Conservation (phyloP, 2,329 filamentous ascomycete genomes). For the Trichoderma lentiforme region DNA sequence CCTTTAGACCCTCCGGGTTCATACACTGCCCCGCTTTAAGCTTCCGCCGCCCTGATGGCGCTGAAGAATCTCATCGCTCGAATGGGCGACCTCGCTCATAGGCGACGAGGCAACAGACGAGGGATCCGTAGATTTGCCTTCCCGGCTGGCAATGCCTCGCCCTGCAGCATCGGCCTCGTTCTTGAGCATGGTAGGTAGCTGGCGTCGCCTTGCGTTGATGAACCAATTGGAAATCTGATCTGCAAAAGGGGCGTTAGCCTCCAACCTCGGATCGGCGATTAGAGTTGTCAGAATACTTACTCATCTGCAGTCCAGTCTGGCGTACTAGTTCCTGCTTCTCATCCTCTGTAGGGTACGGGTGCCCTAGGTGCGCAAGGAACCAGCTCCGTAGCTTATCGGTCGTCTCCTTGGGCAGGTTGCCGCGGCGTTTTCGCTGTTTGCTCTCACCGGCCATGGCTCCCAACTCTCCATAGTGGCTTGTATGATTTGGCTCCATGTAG, state of each 20-base stretch:
- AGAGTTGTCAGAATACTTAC: constrained; percentile 43
- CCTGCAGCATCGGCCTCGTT: constrained; percentile 46
- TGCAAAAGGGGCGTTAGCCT: constrained; percentile 30
- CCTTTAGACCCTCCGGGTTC: constrained; percentile 14
- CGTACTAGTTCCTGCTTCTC: constrained; percentile 80
- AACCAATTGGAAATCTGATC: constrained; percentile 78
- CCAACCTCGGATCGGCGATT: neutral
- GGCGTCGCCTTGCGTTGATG: constrained; percentile 70
- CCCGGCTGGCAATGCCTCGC: constrained; percentile 22
- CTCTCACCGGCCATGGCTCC: constrained; percentile 43
- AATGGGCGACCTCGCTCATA: constrained; percentile 44
- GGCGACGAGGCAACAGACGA: neutral
- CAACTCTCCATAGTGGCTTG: constrained; percentile 38
- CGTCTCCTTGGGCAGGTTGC: constrained; percentile 86
- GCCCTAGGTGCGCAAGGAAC: constrained; percentile 73
- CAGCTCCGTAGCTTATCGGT: constrained; percentile 78
- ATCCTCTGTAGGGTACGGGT: constrained; percentile 84
- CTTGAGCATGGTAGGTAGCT: constrained; percentile 60
- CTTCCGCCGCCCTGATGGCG: constrained; percentile 32
- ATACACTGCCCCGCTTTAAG: constrained; percentile 48
- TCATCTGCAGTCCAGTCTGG: constrained; percentile 74
- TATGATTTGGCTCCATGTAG: constrained; percentile 39
- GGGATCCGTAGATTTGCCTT: neutral
- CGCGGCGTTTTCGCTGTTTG: constrained; percentile 63
- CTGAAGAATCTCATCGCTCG: constrained; percentile 37